Percentiles rank a stretch among this genome's conserved stretches.
Conservation (phyloP, 805 yeast species). For the Suhomyces sp. region DNA sequence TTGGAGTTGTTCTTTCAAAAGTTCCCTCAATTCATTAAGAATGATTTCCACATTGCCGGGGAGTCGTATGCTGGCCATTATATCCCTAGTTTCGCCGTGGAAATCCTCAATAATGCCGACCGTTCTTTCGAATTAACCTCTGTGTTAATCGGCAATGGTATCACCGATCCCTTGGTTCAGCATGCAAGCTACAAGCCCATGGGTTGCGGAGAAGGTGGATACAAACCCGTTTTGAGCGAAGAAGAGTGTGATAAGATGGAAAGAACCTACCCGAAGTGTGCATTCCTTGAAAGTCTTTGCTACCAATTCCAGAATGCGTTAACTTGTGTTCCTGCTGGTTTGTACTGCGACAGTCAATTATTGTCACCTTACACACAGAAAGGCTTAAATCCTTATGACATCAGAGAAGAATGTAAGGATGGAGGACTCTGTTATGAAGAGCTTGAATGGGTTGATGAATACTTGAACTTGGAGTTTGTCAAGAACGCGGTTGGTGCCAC, state of each 20-base stretch:
- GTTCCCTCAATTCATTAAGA: constrained; percentile 17
- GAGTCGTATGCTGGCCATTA: constrained; percentile 28
- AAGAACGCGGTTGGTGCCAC: constrained; percentile 58
- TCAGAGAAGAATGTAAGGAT: constrained; percentile 49
- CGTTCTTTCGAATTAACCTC: constrained; percentile 31
- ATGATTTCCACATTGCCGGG: constrained; percentile 26
- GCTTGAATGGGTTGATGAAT: constrained; percentile 48
- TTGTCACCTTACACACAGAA: constrained; percentile 39
- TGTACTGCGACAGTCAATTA: constrained; percentile 28
- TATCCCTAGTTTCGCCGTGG: constrained; percentile 22
- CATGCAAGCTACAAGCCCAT: constrained; percentile 39
- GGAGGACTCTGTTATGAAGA: constrained; percentile 53
- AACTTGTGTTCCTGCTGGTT: constrained; percentile 41
- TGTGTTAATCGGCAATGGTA: constrained; percentile 45
- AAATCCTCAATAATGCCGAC: constrained; percentile 21
- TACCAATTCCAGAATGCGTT: constrained; percentile 29
- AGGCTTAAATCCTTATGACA: constrained; percentile 64
- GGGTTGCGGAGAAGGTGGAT: constrained; percentile 47
- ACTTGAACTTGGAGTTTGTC: constrained; percentile 52
- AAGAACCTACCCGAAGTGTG: constrained; percentile 34
- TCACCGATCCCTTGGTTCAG: constrained; percentile 43
- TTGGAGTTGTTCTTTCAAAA: constrained; percentile 26
- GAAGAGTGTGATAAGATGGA: constrained; percentile 36
- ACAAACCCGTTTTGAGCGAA: constrained; percentile 32
- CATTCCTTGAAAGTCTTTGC: constrained; percentile 28